Base-by-base conservation (phyloP, 352 stramenopile genomes). In the Globisporangium emineosum region DNA sequence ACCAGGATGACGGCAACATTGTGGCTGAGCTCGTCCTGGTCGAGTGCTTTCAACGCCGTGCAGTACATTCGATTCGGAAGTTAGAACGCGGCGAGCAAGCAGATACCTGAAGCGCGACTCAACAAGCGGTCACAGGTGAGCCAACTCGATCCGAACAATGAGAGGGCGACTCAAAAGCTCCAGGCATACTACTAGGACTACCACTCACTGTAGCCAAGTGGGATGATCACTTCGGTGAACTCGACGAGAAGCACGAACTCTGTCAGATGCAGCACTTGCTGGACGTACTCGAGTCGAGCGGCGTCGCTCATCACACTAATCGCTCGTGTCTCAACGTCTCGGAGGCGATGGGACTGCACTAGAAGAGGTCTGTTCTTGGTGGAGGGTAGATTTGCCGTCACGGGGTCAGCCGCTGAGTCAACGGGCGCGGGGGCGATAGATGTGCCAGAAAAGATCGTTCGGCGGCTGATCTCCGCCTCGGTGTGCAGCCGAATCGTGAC, bases 21-120 rank as follows among this genome's bases (percentile, higher is more conserved):
- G n/a, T n/a, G n/a, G n/a, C n/a, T n/a, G n/a, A n/a, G n/a, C n/a
- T n/a, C n/a, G n/a, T n/a, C n/a, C n/a, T n/a, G n/a, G n/a, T n/a
- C n/a, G n/a, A n/a, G n/a, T 27, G 57, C 1, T 53, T 54, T 58
- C 30, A n/a, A n/a, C n/a, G n/a, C n/a, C n/a, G n/a, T n/a, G 57
- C 79, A 77, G 32, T 68, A 77, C 9, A 62, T 25, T 8, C 59
- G 61, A 21, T 70, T 74, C 9, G 68, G 67, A 1, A 79, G 55
- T n/a, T 60, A 30, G n/a, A n/a, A n/a, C n/a, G n/a, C n/a, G n/a
- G n/a, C n/a, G n/a, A n/a, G n/a, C n/a, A n/a, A n/a, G n/a, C n/a
- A n/a, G n/a, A n/a, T n/a, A n/a, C n/a, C n/a, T n/a, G n/a, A n/a
- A n/a, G n/a, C n/a, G n/a, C n/a, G n/a, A n/a, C n/a, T n/a, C n/a